These are phyloP conservation scores for Mollisiaceae sp. DNA, from an alignment of 2,329 filamentous ascomycete species.

Conservation along the genomic window DNA sequence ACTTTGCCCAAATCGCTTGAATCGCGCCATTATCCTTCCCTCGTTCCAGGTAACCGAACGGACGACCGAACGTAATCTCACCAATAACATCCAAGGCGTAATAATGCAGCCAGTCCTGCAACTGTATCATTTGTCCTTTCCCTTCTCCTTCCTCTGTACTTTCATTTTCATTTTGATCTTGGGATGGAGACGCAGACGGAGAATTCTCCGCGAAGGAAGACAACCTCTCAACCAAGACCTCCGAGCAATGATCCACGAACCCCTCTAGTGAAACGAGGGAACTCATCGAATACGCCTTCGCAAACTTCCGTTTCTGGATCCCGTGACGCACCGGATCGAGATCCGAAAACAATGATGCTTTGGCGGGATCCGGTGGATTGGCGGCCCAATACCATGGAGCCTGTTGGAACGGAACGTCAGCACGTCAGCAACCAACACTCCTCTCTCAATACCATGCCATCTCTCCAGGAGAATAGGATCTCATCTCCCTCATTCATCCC, in stretches of 20 bases:
- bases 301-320: conserved; percentile 46
- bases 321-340: conserved; percentile 46
- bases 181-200: too few relatives aligned
- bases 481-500: too few relatives aligned
- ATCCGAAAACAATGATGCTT: conserved; percentile 41
- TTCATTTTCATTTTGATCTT: neutral
- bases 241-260: conserved; percentile 52
- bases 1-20: neutral
- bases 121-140: conserved; percentile 43
- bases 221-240: conserved; percentile 46
- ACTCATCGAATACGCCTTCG: conserved; percentile 52
- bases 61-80: conserved; percentile 47
- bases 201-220: conserved; percentile 44
- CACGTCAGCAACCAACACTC: too few relatives aligned
- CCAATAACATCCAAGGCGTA: conserved; percentile 56
- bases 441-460: too few relatives aligned
- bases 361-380: conserved; percentile 29
- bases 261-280: conserved; percentile 52
- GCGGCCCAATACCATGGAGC: conserved; percentile 25
- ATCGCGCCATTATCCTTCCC: neutral
- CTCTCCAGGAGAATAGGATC: too few relatives aligned
- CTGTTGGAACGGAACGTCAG: too few relatives aligned
- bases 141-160: neutral
- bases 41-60: neutral
- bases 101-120: conserved; percentile 49